Base-by-base conservation (phyloP, 2,329 filamentous ascomycete species). In the Cordyceps fumosorosea region DNA sequence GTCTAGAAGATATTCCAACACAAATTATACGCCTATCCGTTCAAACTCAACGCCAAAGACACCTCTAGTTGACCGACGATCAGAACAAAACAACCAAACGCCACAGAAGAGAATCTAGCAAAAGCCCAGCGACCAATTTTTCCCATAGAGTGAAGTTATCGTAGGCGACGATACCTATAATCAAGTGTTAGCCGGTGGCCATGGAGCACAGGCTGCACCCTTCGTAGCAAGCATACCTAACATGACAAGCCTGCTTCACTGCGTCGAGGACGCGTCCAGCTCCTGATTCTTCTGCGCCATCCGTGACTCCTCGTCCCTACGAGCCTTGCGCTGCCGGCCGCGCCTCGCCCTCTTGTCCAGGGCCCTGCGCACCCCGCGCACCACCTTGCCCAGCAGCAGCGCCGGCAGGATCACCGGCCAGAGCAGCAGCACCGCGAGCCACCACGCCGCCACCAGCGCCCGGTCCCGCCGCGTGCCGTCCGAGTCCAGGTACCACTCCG, bases 371-470 rank as follows among this genome's bases (percentile, higher is more conserved):
- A 34, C 45, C 16, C 2, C 11, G 11, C 54, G n/a, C 18, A 34
- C 54, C 24, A 57, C 18, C 54, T 53, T 57, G 6, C 53, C 14
- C 12, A 45, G 24, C 69, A 89, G 86, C 66, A 83, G 87, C 68
- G 93, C 89, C 0, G 79, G 77, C 56, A 84, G 79, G 67, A 91
- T 93, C 68, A 78, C 80, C 4, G 86, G 86, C 63, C 73, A 75
- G n/a, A 70, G 62, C 44, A 73, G 45, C 24, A 74, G 24, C 1
- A 73, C 66, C 2, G 61, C 66, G 1, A 62, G 16, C 72, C 72
- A 75, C 73, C 72, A 74, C 1, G 47, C 56, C 11, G 56, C 64
- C 48, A 75, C 66, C 7, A 62, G 20, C 5, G 65, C 55, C 48
- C 65, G 67, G n/a, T 72, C 67, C 56, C 60, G 60, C 3, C 16